phyloP scores from a whole-genome alignment of 169 alveolate species.

The Fabrea salina region DNA sequence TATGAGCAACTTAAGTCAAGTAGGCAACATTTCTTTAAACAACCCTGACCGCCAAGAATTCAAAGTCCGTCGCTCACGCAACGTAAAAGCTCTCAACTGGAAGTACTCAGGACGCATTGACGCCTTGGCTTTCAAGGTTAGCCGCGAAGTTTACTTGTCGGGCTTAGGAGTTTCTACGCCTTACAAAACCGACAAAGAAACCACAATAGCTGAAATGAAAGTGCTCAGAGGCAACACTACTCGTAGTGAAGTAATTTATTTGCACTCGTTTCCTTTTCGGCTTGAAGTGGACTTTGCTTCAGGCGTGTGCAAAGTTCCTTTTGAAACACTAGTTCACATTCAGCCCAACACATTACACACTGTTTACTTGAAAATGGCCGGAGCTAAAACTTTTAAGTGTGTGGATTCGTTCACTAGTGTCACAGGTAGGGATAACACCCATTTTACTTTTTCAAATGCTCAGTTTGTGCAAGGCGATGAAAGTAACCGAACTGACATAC shows the following conservation, averaged over 20 bases:
- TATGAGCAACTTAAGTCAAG: neutral
- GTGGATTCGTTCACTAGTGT: neutral
- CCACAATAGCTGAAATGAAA: slow-evolving; percentile 1
- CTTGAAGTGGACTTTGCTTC: slow-evolving; percentile 1
- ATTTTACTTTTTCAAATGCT: slow-evolving; percentile 5
- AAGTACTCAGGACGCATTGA: slow-evolving; percentile 33
- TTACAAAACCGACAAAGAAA: neutral
- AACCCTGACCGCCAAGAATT: neutral
- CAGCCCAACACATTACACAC: neutral
- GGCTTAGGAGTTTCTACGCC: slow-evolving; percentile 31
- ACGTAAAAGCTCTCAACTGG: slow-evolving; percentile 30
- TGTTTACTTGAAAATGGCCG: slow-evolving; percentile 17
- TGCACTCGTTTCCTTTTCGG: neutral
- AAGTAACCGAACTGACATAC: slow-evolving; percentile 26
- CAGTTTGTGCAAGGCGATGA: slow-evolving; percentile 18
- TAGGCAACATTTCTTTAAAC: slow-evolving; percentile 9
- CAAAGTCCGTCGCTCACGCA: neutral
- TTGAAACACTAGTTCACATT: neutral
- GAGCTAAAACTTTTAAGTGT: slow-evolving; percentile 24
- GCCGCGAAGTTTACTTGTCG: neutral
- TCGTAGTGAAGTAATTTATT: slow-evolving; percentile 16
- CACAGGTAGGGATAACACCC: slow-evolving; percentile 16
- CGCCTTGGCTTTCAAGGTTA: slow-evolving; percentile 6
- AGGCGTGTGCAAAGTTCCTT: slow-evolving; percentile 13
- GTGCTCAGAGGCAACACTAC: slow-evolving; percentile 7